Evolutionary conservation across 208 protist species (phyloP).

Genomic region (Trypanosoma lewisi): DNA sequence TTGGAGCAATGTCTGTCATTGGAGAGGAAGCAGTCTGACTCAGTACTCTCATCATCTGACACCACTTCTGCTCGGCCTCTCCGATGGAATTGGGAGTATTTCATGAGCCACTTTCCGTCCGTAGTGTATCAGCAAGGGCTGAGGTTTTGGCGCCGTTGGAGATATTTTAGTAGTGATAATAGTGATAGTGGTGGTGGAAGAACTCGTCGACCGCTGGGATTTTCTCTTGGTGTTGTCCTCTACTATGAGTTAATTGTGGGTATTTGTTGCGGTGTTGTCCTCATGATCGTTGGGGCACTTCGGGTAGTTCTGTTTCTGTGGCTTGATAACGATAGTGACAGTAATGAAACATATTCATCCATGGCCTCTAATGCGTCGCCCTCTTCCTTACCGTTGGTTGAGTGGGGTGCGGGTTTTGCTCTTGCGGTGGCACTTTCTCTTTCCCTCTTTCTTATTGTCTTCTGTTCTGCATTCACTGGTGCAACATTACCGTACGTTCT

Average conservation of each 20-base stretch:
- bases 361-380: not conserved
- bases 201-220: not conserved
- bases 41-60: not conserved
- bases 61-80: not conserved
- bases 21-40: not conserved
- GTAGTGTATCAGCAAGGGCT: not conserved
- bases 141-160: not conserved
- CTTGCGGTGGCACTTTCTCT: constrained; percentile 26
- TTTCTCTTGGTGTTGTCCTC: not conserved
- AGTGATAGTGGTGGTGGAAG: not conserved
- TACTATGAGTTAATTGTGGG: constrained; percentile 25
- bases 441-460: constrained; percentile 36
- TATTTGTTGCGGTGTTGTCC: constrained; percentile 21
- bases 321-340: not conserved
- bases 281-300: constrained; percentile 24
- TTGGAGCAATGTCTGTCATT: not conserved
- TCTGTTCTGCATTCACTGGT: constrained; percentile 28
- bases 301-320: constrained; percentile 26
- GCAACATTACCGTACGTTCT: constrained; percentile 33
- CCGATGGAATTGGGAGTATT: not conserved
- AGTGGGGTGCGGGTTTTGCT: not conserved
- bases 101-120: not conserved
- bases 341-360: not conserved
- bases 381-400: not conserved
- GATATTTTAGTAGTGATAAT: not conserved